Evolutionary conservation across 2,329 filamentous ascomycete species (phyloP), one percentile per base, ranked within the genome.

Genomic region (Mycocentrospora acerina): DNA sequence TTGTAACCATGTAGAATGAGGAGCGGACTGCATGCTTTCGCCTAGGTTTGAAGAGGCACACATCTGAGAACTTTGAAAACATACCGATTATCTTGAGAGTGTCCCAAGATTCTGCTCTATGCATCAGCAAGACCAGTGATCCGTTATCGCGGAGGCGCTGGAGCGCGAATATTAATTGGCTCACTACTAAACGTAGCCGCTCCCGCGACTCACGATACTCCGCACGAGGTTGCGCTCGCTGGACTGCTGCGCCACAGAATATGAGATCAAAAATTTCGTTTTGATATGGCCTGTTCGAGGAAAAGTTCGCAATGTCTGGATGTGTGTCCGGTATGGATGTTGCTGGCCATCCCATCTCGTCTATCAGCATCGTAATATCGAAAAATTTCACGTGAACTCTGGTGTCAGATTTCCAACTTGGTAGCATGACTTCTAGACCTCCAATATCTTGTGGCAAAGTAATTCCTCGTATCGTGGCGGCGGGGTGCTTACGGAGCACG

Each of bases 1-100:
- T 69, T 2, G 76, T 76, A 7, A 81, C 44, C 53, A 80, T 62
- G 50, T 81, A 81, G 47, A 80, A 81, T 0, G 76, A 78, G 0
- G 71, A 75, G 4, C 69, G 59, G 13, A 59, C 73, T 3, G 49
- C 53, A 43, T 80, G 73, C 3, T 42, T 48, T 1, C 4, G 52
- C 2, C 7, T 48, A 0, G 72, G 74, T 51, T 81, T 81, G 53
- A 68, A 74, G 0, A 79, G 46, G 16, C 43, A 29, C 1, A 79
- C 51, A 0, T 51, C 32, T 0, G 72, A 60, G 39, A 79, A 76
- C 12, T 55, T 50, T 13, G 35, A 47, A 29, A 80, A 75, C 0
- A 41, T 53, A 10, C 65, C 50, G 10, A 80, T 29, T 0, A 73
- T 29, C 0, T 52, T 30, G 2, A 71, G 55, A 0, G 62, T 71